phyloP scores from a whole-genome alignment of 352 stramenopile species.

The Phytophthora podocarpi region DNA sequence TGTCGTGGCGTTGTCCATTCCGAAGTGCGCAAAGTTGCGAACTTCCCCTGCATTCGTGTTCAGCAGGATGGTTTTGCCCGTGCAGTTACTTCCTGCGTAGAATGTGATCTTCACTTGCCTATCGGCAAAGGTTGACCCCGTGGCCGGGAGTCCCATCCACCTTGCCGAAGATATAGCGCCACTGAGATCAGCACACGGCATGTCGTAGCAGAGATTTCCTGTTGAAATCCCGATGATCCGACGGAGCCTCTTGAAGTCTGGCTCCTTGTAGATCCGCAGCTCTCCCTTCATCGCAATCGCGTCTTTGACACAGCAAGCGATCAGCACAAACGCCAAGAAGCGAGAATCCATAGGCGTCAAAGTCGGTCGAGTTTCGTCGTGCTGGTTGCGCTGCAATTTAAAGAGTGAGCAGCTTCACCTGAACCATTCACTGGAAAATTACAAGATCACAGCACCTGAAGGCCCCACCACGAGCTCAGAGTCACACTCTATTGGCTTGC shows the following conservation, averaged over 20 bases:
- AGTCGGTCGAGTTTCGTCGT: neutral
- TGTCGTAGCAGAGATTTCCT: conserved; percentile 34
- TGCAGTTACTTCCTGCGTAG: conserved; percentile 28
- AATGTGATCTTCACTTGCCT: conserved; percentile 24
- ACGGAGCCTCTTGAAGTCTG: conserved; percentile 28
- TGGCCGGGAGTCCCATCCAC: conserved; percentile 18
- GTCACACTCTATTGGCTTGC: neutral
- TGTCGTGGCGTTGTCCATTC: conserved; percentile 15
- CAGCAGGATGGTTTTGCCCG: conserved; percentile 10
- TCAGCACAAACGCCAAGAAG: neutral
- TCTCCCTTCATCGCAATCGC: conserved; percentile 20
- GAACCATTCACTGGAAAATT: neutral
- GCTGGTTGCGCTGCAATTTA: conserved; percentile 4
- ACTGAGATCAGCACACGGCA: conserved; percentile 17
- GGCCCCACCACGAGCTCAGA: neutral
- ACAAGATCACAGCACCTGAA: neutral
- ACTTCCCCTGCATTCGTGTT: conserved; percentile 15
- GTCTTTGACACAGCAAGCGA: neutral
- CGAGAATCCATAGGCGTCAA: conserved; percentile 2
- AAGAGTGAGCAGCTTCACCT: conserved; percentile 11
- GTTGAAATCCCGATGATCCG: conserved; percentile 14
- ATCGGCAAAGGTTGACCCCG: conserved; percentile 5
- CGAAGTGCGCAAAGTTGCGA: conserved; percentile 12
- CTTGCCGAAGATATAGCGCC: conserved; percentile 18
- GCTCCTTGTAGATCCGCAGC: conserved; percentile 29